A percentile compares a stretch with the other conserved stretches of the same genome.
Conservation (phyloP, 164 flowering plant species). For the Nymphaea thermarum region DNA sequence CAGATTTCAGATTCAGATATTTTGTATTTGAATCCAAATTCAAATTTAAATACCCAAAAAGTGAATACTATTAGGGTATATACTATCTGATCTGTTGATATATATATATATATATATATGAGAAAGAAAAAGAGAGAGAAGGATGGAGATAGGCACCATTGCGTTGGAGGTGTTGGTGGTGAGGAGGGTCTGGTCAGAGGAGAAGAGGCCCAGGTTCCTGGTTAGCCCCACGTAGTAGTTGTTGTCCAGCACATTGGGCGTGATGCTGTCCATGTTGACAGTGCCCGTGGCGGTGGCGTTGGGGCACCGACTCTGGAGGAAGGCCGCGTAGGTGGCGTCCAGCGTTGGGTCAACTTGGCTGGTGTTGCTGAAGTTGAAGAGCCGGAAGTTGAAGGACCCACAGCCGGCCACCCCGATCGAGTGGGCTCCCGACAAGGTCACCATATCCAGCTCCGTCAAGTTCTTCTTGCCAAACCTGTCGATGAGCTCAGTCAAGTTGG, state of each 20-base stretch:
- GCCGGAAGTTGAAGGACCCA: conserved; percentile 22
- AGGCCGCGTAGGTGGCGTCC: conserved; percentile 25
- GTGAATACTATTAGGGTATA: too few species aligned
- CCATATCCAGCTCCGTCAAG: not conserved
- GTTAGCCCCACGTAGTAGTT: conserved; percentile 20
- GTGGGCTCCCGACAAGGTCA: conserved; percentile 26
- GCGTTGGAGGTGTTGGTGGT: conserved; percentile 9
- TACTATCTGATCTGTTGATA: too few species aligned
- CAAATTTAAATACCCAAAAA: too few species aligned
- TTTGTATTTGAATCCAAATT: too few species aligned
- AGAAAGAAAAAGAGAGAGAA: not conserved
- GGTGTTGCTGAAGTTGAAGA: conserved; percentile 49
- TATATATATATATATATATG: too few species aligned
- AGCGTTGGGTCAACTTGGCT: conserved; percentile 43
- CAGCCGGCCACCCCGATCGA: conserved; percentile 46
- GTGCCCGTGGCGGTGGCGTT: conserved; percentile 14
- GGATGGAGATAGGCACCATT: not conserved
- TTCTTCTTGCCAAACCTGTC: not conserved
- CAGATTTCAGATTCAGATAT: too few species aligned
- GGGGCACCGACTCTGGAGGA: conserved; percentile 25
- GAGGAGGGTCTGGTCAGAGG: conserved; percentile 47
- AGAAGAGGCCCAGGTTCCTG: conserved; percentile 31
- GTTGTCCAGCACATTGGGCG: conserved; percentile 22
- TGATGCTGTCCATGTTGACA: conserved; percentile 41
- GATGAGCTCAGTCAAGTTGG: not conserved